Evolutionary conservation across 352 stramenopile species (phyloP).

Genomic region (Phytophthora boehmeriae): DNA sequence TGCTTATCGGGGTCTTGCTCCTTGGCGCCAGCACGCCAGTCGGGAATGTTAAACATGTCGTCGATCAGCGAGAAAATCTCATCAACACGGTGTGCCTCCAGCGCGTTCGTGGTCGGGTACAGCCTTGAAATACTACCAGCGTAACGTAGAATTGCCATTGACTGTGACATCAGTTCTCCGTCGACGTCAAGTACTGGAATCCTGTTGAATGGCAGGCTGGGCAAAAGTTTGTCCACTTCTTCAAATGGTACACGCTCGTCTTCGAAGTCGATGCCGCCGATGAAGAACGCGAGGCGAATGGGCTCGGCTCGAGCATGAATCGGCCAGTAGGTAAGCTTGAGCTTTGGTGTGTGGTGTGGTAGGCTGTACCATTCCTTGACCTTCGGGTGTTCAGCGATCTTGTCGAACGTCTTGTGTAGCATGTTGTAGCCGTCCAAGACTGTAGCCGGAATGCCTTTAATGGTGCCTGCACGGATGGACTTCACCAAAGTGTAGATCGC

Average conservation of each 20-base stretch:
- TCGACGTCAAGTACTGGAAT: constrained; percentile 55
- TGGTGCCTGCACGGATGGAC: constrained; percentile 31
- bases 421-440: constrained; percentile 42
- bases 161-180: constrained; percentile 52
- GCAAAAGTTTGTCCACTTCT: constrained; percentile 46
- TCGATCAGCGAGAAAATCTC: constrained; percentile 48
- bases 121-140: constrained; percentile 56
- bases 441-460: constrained; percentile 43
- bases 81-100: constrained; percentile 49
- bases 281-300: constrained; percentile 53
- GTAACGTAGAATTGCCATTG: constrained; percentile 65
- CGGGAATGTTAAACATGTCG: constrained; percentile 41
- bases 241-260: constrained; percentile 49
- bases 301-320: constrained; percentile 46
- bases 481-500: constrained; percentile 43
- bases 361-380: constrained; percentile 46
- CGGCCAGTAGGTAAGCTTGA: constrained; percentile 66
- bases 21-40: constrained; percentile 24
- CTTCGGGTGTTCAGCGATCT: constrained; percentile 39
- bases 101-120: constrained; percentile 45
- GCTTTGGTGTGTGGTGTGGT: constrained; percentile 32
- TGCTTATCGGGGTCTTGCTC: constrained; percentile 42
- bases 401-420: constrained; percentile 34
- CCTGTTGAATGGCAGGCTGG: constrained; percentile 47
- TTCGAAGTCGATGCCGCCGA: constrained; percentile 59